phyloP scores from a whole-genome alignment of 345 rosid genomes.

The Pistacia atlantica region DNA sequence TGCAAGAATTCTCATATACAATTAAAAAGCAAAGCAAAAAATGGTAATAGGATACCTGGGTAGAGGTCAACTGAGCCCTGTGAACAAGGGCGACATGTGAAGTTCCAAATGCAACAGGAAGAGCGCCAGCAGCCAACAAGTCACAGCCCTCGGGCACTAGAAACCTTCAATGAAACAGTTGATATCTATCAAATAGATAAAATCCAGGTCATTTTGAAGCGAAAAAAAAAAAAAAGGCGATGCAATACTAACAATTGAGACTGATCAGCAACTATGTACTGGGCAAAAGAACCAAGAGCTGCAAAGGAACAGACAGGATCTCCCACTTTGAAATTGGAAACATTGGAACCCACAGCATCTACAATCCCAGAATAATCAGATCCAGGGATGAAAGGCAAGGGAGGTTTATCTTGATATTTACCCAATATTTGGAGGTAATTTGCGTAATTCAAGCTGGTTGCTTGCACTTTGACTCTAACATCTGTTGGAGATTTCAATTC shows the following conservation, averaged over 20 bases:
- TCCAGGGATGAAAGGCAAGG: conserved; percentile 88
- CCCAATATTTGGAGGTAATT: conserved; percentile 92
- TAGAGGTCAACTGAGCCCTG: conserved; percentile 68
- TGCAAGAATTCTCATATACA: too few species aligned
- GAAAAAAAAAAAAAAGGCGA: background rate
- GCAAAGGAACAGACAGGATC: conserved; percentile 78
- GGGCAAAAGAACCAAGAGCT: conserved; percentile 76
- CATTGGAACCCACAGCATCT: conserved; percentile 62
- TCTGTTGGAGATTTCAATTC: conserved; percentile 52
- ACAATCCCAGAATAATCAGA: conserved; percentile 87
- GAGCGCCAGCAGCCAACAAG: conserved; percentile 80
- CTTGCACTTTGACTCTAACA: conserved; percentile 76
- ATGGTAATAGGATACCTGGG: conserved; percentile 47
- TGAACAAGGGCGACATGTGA: conserved; percentile 93
- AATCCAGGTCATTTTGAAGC: background rate
- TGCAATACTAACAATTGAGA: conserved; percentile 47
- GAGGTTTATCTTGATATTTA: conserved; percentile 82
- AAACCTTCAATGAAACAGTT: conserved; percentile 34
- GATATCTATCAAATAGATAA: background rate
- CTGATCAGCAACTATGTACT: conserved; percentile 77
- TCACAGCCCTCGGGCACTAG: conserved; percentile 82
- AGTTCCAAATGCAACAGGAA: conserved; percentile 95
- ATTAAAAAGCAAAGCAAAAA: background rate
- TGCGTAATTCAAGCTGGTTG: conserved; percentile 95
- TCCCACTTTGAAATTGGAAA: conserved; percentile 68